Evolutionary conservation across 2,329 filamentous ascomycete species (phyloP).

Genomic region (Raffaelea deltoideospora): DNA sequence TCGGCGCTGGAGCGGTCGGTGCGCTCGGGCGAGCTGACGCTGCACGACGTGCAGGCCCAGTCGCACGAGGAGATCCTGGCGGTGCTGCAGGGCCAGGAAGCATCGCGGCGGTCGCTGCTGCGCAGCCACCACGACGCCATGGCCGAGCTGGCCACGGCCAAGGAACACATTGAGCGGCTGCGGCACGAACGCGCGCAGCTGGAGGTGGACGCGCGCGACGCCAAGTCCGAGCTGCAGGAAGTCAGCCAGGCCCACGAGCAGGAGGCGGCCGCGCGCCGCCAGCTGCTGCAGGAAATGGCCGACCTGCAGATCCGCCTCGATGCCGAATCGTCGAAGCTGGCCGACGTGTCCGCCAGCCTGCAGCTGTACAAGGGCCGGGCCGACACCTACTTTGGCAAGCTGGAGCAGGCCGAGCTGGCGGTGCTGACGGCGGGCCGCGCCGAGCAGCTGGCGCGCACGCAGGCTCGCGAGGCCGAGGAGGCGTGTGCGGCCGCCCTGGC

Average conservation of each 20-base stretch:
- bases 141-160: constrained; percentile 72
- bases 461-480: constrained; percentile 82
- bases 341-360: constrained; percentile 71
- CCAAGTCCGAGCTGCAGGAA: constrained; percentile 70
- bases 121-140: constrained; percentile 77
- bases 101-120: constrained; percentile 66
- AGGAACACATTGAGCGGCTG: constrained; percentile 72
- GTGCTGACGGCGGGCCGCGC: constrained; percentile 84
- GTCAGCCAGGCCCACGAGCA: constrained; percentile 66
- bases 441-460: constrained; percentile 84
- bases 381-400: constrained; percentile 92
- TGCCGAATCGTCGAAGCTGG: constrained; percentile 69
- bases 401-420: constrained; percentile 91
- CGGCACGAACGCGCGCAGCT: constrained; percentile 65
- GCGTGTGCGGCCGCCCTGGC: constrained; percentile 81
- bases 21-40: constrained; percentile 69
- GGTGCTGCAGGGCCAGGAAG: constrained; percentile 82
- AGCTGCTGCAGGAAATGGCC: constrained; percentile 81
- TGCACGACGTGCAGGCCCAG: constrained; percentile 82
- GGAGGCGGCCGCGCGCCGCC: constrained; percentile 72
- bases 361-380: constrained; percentile 81
- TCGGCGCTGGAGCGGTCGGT: constrained; percentile 79
- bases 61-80: constrained; percentile 92
- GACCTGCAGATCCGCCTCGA: constrained; percentile 90
- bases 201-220: constrained; percentile 78